Base-by-base conservation (phyloP, 352 stramenopile genomes). In the Phytophthora sp. region DNA sequence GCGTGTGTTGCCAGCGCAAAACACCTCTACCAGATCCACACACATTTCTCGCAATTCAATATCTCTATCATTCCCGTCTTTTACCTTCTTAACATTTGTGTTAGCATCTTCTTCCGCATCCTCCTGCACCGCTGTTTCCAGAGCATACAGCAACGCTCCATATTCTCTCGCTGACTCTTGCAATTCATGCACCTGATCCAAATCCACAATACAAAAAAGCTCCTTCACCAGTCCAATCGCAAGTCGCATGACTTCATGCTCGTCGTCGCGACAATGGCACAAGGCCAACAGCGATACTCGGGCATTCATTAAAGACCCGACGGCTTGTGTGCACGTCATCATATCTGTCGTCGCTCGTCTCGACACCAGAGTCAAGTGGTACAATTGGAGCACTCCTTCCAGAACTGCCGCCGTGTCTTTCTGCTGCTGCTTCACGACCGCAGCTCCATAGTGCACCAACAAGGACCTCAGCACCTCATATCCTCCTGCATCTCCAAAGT, bases 101-200 rank as follows among this genome's bases (percentile, higher is more conserved):
- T 54, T 60, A 30, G 42, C 32, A 15, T 79, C 58, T 0, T n/a
- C 26, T 2, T 72, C 44, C 9, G 27, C 32, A 34, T 74, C 67
- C 13, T 72, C 62, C 15, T 59, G 55, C 5, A 94, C 59, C 6
- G 83, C 77, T 13, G 54, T 74, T 23, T 70, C 71, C 9, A 95
- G 59, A 26, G 82, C 80, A 46, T 92, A 92, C 37, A 95, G 54
- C 12, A 95, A 46, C 5, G 83, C 83, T 13, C 87, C 87, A 48
- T 89, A 92, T 34, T 94, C 84, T 42, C 87, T 62, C 30, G 84
- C 87, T 2, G 84, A 80, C 38, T 95, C 87, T 58, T 95, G 87
- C 8, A 95, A 42, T 15, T 92, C 77, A 31, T 92, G 84, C 6
- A 92, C 81, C 48, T 94, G 83, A 34, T 90, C 74, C 11, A 92